These are phyloP conservation scores for Coelastrella sp. DNA, from an alignment of 139 green algal species.

Conservation along the genomic window DNA sequence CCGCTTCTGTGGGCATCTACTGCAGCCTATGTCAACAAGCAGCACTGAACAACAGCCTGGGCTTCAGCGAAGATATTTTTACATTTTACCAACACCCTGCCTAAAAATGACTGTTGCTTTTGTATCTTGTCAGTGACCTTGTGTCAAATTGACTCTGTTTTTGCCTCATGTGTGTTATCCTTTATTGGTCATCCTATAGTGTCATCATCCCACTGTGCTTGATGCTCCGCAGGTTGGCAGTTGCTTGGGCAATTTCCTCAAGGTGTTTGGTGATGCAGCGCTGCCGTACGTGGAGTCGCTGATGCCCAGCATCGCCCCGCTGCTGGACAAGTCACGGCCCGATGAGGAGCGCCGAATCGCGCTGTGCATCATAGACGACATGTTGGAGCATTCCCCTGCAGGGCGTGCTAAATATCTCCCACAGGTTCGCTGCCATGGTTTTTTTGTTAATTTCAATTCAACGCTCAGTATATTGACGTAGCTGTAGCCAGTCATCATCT, in stretches of 20 bases:
- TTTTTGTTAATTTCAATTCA: no score
- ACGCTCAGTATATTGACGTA: no score
- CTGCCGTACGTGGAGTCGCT: slow-evolving; percentile 89
- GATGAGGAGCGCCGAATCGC: slow-evolving; percentile 88
- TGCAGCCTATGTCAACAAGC: no score
- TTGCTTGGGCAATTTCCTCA: slow-evolving; percentile 78
- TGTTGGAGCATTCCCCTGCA: slow-evolving; percentile 86
- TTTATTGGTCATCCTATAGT: neutral
- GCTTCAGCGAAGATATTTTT: no score
- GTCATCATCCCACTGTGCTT: neutral
- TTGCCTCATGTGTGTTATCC: no score
- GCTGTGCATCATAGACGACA: slow-evolving; percentile 95
- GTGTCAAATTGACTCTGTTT: no score
- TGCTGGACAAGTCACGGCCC: slow-evolving; percentile 70
- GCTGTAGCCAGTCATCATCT: no score
- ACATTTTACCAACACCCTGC: no score
- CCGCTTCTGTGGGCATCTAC: no score
- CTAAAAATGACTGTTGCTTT: no score
- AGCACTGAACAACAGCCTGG: no score
- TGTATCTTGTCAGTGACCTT: no score
- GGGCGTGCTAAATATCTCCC: slow-evolving; percentile 77
- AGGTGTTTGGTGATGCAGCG: slow-evolving; percentile 80
- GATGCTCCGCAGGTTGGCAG: slow-evolving; percentile 58
- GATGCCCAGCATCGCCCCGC: slow-evolving; percentile 75
- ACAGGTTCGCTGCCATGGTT: slow-evolving; percentile 34